These are phyloP conservation scores for Myxozyma neotropica DNA, from an alignment of 805 yeast species.

Conservation along the genomic window DNA sequence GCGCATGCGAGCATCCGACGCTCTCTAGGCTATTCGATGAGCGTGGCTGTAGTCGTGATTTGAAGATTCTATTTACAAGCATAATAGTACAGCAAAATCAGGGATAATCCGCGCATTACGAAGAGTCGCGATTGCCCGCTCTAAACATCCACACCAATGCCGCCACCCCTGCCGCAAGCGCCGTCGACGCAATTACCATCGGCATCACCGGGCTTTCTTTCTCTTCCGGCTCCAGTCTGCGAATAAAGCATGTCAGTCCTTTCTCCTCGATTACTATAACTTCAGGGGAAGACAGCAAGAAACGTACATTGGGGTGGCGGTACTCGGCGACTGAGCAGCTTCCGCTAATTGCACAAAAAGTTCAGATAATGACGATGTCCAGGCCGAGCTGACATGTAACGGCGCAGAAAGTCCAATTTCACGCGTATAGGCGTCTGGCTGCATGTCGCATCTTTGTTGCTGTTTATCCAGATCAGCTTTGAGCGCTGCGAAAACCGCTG, in stretches of 20 bases:
- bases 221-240: constrained; percentile 52
- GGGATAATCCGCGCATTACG: background rate
- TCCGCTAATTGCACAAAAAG: constrained; percentile 84
- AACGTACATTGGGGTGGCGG: constrained; percentile 55
- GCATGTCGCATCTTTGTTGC: constrained; percentile 81
- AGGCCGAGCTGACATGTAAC: constrained; percentile 82
- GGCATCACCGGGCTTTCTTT: constrained; percentile 54
- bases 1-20: background rate
- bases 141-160: constrained; percentile 68
- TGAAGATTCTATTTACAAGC: no score
- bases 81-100: no score
- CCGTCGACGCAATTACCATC: constrained; percentile 65
- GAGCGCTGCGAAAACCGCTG: constrained; percentile 84
- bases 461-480: constrained; percentile 96
- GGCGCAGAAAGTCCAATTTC: constrained; percentile 73
- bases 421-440: constrained; percentile 85
- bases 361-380: constrained; percentile 83
- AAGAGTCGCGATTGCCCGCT: constrained; percentile 14
- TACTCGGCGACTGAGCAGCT: constrained; percentile 77
- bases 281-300: background rate
- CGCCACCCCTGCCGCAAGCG: constrained; percentile 65
- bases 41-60: no score
- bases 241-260: background rate
- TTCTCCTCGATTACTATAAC: background rate
- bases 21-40: background rate